Evolutionary conservation across 306 rosid species (phyloP).

Genomic region (Gillenia trifoliata): DNA sequence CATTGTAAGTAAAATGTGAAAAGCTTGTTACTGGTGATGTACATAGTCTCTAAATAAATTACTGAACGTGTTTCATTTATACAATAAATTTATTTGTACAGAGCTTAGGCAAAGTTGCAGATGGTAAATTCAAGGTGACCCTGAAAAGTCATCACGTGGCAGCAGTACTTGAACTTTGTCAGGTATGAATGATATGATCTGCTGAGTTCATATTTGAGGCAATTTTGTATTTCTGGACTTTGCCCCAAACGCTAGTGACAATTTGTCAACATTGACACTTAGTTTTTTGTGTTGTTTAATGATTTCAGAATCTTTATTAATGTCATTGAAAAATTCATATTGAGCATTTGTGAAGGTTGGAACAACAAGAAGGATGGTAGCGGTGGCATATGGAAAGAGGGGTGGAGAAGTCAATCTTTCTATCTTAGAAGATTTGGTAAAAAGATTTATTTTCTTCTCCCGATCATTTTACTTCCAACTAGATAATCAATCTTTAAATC

Average conservation of each 20-base stretch:
- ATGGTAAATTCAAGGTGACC: constrained; percentile 70
- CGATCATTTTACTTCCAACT: neutral
- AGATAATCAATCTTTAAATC: neutral
- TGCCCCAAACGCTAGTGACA: neutral
- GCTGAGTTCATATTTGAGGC: neutral
- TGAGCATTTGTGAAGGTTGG: constrained; percentile 66
- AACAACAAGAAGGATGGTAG: constrained; percentile 73
- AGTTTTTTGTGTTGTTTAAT: neutral
- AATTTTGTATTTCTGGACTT: neutral
- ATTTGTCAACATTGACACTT: neutral
- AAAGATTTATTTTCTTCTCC: neutral
- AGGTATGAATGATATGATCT: constrained; percentile 69
- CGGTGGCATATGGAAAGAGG: constrained; percentile 72
- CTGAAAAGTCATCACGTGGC: constrained; percentile 71
- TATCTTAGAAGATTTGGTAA: constrained; percentile 80
- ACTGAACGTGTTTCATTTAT: constrained; percentile 2
- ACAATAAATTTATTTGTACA: constrained; percentile 27
- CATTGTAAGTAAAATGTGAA: neutral
- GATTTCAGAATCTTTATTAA: constrained; percentile 20
- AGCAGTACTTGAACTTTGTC: constrained; percentile 77
- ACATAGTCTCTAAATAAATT: neutral
- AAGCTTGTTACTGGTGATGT: neutral
- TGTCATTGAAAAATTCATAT: constrained; percentile 22
- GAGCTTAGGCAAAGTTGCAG: constrained; percentile 65
- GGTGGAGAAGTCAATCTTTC: constrained; percentile 82